Evolutionary conservation across 495 filamentous ascomycete species (phyloP), one percentile per base, ranked within the genome.

Genomic region (Penicillium coprophilum): DNA sequence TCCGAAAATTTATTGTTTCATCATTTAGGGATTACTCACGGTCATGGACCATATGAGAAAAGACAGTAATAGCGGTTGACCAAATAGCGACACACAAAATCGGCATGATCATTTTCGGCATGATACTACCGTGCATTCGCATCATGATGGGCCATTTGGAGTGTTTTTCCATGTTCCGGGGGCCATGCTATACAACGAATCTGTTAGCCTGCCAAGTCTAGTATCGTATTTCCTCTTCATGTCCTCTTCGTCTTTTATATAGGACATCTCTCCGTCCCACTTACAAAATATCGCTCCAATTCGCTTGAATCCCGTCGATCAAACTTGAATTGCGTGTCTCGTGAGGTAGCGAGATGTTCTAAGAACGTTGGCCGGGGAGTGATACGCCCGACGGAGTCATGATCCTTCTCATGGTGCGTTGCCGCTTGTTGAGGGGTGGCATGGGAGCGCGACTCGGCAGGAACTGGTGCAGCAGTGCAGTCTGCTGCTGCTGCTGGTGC

Each of bases 71-170:
- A 2, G 79, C 57, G 6, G 83, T 87, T 3, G 89, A 74, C 91
- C 91, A 95, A 19, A 62, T 67, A 10, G 74, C 88, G 6, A 94
- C 79, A 56, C 84, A 77, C 21, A 85, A 15, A 7, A 94, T 70
- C 0, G 91, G 90, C 3, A 94, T 53, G 31, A 93, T 85, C 87
- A 94, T 85, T 64, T 87, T 86, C 17, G 90, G 90, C 50, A 88
- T 75, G 60, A 93, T 87, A 62, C 86, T 90, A 45, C 90, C 90
- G 68, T 90, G 88, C 71, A 94, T 79, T 55, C 88, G 87, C 61
- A 93, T 61, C 67, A 91, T 89, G 56, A 86, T 80, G 15, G 90
- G 90, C 77, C 88, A 86, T 81, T 90, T 92, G 12, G 89, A 92
- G 65, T 93, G 89, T 50, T 81, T 81, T 28, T 86, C 77, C 31